A percentile compares a stretch with the other conserved stretches of the same genome.
These are phyloP conservation scores for Moesziomyces antarcticus DNA, from an alignment of 1,284 basidiomycete genomes.

Conservation along the genomic window DNA sequence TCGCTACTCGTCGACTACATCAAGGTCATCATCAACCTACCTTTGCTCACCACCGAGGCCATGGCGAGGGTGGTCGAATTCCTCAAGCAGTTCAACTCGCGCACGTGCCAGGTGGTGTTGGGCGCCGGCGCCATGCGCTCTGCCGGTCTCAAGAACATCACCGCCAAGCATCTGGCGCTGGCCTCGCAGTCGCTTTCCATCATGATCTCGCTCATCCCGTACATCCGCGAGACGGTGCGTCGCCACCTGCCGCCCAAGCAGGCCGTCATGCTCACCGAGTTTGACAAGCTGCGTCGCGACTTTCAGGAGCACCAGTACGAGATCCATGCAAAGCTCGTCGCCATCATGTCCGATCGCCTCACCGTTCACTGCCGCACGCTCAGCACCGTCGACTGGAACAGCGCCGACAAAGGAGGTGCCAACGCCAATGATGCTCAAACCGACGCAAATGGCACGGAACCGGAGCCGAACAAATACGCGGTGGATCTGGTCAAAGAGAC, in stretches of 20 bases:
- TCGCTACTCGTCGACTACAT: slow-evolving; percentile 85
- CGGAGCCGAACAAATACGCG: slow-evolving; percentile 79
- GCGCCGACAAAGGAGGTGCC: slow-evolving; percentile 12
- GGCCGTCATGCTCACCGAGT: slow-evolving; percentile 95
- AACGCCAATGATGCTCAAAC: background rate
- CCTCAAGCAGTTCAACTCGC: slow-evolving; percentile 89
- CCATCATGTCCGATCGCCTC: slow-evolving; percentile 97
- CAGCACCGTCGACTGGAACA: slow-evolving; percentile 69
- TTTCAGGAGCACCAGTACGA: slow-evolving; percentile 99
- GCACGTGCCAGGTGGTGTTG: slow-evolving; percentile 96
- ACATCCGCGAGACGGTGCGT: slow-evolving; percentile 91
- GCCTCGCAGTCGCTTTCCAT: slow-evolving; percentile 95
- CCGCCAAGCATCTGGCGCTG: slow-evolving; percentile 91
- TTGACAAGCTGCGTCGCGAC: slow-evolving; percentile 97
- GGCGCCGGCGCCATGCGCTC: slow-evolving; percentile 98
- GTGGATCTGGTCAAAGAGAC: slow-evolving; percentile 94
- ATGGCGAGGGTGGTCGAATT: slow-evolving; percentile 95
- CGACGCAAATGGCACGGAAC: slow-evolving; percentile 6
- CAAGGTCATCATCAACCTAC: slow-evolving; percentile 85
- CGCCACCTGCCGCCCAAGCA: slow-evolving; percentile 91
- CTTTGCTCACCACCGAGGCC: slow-evolving; percentile 88
- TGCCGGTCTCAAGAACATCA: slow-evolving; percentile 97
- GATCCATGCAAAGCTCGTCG: slow-evolving; percentile 95
- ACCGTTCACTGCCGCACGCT: slow-evolving; percentile 84
- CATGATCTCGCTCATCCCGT: slow-evolving; percentile 94